Percentiles rank a stretch among this genome's conserved stretches.
Evolutionary conservation across 176 grass and related monocot species (phyloP).

Genomic region (Saccharum spontaneum): DNA sequence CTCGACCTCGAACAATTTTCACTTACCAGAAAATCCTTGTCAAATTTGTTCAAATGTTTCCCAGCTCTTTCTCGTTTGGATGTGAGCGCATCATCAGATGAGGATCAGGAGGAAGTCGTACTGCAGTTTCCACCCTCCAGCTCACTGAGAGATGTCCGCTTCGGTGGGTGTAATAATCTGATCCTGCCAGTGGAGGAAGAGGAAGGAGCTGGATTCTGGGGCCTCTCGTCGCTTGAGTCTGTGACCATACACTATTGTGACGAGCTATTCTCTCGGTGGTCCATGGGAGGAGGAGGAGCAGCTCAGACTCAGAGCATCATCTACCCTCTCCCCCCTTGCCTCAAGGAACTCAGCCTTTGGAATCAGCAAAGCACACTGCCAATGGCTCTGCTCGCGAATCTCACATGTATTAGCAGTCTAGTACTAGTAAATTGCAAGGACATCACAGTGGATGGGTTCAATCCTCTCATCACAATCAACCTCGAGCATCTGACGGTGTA

Average conservation of each 20-base stretch:
- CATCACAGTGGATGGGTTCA: neutral
- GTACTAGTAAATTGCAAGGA: fast-evolving
- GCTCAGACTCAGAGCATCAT: neutral
- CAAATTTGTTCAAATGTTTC: neutral
- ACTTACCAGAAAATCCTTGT: neutral
- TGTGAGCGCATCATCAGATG: neutral
- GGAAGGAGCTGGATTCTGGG: neutral
- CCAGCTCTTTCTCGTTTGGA: neutral
- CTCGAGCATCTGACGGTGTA: fast-evolving
- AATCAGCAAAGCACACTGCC: neutral
- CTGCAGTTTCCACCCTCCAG: neutral
- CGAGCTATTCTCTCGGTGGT: neutral
- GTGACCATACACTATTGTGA: neutral
- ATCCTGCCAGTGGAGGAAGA: neutral
- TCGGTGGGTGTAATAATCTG: fast-evolving
- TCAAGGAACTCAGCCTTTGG: fast-evolving
- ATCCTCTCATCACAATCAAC: neutral
- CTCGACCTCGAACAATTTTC: fast-evolving
- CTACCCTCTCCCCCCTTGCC: neutral
- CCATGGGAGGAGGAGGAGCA: neutral
- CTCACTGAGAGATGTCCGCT: fast-evolving
- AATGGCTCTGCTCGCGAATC: neutral
- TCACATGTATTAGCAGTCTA: neutral
- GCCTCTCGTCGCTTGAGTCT: neutral
- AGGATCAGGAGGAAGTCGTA: neutral